Percentiles rank a stretch among this genome's conserved stretches.
Conservation (phyloP, 2,329 filamentous ascomycete species). For the Aspergillus felis region DNA sequence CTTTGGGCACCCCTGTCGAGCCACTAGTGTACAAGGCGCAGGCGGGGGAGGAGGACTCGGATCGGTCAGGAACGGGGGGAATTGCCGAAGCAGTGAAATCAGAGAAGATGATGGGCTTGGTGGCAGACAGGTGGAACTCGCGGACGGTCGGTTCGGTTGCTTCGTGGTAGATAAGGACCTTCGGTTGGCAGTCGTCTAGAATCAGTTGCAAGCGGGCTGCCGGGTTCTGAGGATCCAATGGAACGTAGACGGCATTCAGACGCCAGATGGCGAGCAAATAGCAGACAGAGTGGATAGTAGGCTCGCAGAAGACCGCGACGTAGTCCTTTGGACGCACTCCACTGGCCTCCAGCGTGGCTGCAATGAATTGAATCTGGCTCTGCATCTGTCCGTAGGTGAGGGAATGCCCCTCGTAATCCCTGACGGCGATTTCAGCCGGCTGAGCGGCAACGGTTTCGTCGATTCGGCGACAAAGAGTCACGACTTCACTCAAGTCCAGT, state of each 20-base stretch:
- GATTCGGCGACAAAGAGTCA: conserved; percentile 20
- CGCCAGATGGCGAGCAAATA: conserved; percentile 12
- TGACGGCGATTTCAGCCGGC: conserved; percentile 24
- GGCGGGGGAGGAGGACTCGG: too few relatives aligned
- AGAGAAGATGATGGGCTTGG: conserved; percentile 1
- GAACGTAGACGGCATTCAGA: conserved; percentile 14
- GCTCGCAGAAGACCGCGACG: conserved; percentile 3
- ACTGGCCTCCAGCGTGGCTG: conserved; percentile 19
- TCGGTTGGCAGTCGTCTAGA: conserved; percentile 1
- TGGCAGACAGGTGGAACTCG: background rate
- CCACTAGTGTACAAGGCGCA: conserved; percentile 18
- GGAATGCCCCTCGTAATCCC: conserved; percentile 17
- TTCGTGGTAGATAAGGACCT: background rate
- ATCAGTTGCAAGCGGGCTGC: background rate
- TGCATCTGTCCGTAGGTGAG: conserved; percentile 37
- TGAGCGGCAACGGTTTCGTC: conserved; percentile 27
- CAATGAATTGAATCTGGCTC: conserved; percentile 32
- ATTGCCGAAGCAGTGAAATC: too few relatives aligned
- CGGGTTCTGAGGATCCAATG: conserved; percentile 7
- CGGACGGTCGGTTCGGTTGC: too few relatives aligned
- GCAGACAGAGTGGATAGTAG: conserved; percentile 1
- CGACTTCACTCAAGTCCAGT: conserved; percentile 4
- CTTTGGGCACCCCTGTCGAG: conserved; percentile 17
- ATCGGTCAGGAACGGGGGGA: too few relatives aligned
- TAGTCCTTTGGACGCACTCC: background rate